Percentiles rank a stretch among this genome's conserved stretches.
These are phyloP conservation scores for Aspergillus bridgeri DNA, from an alignment of 495 filamentous ascomycete genomes.

Conservation along the genomic window DNA sequence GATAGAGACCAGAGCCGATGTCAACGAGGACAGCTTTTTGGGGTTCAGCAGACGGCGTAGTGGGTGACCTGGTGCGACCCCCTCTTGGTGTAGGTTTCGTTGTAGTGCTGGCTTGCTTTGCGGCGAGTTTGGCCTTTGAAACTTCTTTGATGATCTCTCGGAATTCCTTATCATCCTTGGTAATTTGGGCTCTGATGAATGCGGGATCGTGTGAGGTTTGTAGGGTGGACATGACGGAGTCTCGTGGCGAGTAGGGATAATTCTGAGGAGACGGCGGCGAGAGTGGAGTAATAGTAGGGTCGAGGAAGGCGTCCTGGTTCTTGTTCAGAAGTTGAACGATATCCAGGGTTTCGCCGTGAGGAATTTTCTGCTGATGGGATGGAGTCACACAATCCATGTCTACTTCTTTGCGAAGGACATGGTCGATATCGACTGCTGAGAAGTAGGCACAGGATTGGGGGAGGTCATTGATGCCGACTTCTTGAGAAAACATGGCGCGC, in stretches of 20 bases:
- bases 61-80: conserved; percentile 21
- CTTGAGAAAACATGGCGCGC: conserved; percentile 91
- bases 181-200: conserved; percentile 83
- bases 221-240: conserved; percentile 75
- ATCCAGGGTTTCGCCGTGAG: conserved; percentile 80
- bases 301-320: conserved; percentile 59
- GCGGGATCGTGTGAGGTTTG: conserved; percentile 48
- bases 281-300: conserved; percentile 55
- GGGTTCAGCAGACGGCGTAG: conserved; percentile 28
- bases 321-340: conserved; percentile 71
- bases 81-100: conserved; percentile 18
- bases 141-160: conserved; percentile 64
- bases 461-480: conserved; percentile 92
- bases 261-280: conserved; percentile 50
- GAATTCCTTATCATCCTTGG: conserved; percentile 69
- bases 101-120: conserved; percentile 16
- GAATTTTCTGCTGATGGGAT: conserved; percentile 72
- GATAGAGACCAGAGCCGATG: conserved; percentile 35
- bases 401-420: conserved; percentile 92
- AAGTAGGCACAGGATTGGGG: conserved; percentile 94
- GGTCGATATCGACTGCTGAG: conserved; percentile 90
- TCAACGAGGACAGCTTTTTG: conserved; percentile 50
- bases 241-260: conserved; percentile 65
- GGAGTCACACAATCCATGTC: conserved; percentile 97
- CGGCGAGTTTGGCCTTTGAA: conserved; percentile 19